Conservation (phyloP, 148 eudicot genomes). For the Fagopyrum homotropicum region DNA sequence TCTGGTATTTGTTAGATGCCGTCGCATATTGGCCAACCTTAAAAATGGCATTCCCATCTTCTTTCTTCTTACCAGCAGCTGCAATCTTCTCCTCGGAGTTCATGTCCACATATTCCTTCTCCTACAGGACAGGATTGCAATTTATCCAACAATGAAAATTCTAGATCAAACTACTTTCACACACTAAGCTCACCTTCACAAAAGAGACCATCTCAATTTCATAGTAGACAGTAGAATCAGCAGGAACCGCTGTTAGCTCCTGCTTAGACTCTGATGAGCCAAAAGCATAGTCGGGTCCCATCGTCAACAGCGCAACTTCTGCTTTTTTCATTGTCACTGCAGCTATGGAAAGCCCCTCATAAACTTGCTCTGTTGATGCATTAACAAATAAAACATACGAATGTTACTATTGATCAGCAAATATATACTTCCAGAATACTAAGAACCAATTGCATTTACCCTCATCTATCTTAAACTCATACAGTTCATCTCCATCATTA, state of each 20-base stretch:
- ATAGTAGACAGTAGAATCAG: constrained; percentile 65
- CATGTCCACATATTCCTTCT: constrained; percentile 89
- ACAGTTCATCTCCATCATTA: constrained; percentile 50
- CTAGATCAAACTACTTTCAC: neutral
- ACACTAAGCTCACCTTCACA: constrained; percentile 48
- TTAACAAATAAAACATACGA: neutral
- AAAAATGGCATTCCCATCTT: constrained; percentile 73
- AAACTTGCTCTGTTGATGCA: constrained; percentile 70
- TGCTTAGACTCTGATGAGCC: constrained; percentile 74
- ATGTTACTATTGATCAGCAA: neutral
- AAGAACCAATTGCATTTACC: constrained; percentile 34
- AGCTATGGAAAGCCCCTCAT: constrained; percentile 79
- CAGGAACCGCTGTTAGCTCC: constrained; percentile 78
- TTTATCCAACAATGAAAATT: neutral
- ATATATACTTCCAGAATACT: neutral
- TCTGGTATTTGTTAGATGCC: constrained; percentile 94
- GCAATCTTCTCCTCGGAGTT: constrained; percentile 73
- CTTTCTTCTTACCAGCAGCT: constrained; percentile 81
- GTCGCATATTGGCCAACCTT: constrained; percentile 71
- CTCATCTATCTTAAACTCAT: constrained; percentile 90
- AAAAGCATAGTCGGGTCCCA: constrained; percentile 82
- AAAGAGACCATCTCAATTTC: constrained; percentile 79
- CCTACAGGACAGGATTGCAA: constrained; percentile 30
- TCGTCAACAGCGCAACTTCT: constrained; percentile 55
- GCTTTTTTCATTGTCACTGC: constrained; percentile 88